Conservation (phyloP, 164 flowering plant species). For the Vitis riparia region DNA sequence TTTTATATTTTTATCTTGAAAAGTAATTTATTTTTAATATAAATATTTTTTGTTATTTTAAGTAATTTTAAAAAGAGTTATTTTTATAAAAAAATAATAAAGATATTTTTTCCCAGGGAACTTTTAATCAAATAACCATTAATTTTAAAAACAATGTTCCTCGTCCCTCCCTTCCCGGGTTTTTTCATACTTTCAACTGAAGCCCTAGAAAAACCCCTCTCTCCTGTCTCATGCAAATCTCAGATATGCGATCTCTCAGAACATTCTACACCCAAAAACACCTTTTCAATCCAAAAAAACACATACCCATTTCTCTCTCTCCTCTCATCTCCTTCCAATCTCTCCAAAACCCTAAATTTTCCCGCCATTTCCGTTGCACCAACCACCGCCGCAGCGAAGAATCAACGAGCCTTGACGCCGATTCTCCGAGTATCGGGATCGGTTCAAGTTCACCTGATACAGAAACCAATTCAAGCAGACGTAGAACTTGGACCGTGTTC, state of each 20-base stretch:
- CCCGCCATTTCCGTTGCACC: conserved; percentile 22
- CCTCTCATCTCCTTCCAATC: conserved; percentile 4
- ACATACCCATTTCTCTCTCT: conserved; percentile 4
- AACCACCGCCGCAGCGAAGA: conserved; percentile 4
- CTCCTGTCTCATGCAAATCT: conserved; percentile 30
- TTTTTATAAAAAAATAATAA: too few relatives aligned
- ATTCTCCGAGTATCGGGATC: conserved; percentile 6
- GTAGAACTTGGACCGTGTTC: conserved; percentile 24
- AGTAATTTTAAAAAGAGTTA: too few relatives aligned
- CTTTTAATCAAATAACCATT: too few relatives aligned
- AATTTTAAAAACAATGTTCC: not conserved
- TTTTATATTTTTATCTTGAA: too few relatives aligned
- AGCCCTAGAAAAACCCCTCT: not conserved
- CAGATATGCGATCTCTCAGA: conserved; percentile 44
- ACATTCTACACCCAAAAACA: conserved; percentile 22
- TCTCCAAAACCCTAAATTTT: conserved; percentile 16
- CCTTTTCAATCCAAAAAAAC: conserved; percentile 14
- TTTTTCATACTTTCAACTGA: not conserved
- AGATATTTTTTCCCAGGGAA: too few relatives aligned
- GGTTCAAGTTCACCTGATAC: not conserved
- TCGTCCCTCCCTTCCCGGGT: conserved; percentile 8
- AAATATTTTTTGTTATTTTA: too few relatives aligned
- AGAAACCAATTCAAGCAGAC: not conserved
- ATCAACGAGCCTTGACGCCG: not conserved
- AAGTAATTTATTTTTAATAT: too few relatives aligned